These are phyloP conservation scores for Adiantum capillusveneris DNA, from an alignment of 75 land plant species.

Conservation along the genomic window DNA sequence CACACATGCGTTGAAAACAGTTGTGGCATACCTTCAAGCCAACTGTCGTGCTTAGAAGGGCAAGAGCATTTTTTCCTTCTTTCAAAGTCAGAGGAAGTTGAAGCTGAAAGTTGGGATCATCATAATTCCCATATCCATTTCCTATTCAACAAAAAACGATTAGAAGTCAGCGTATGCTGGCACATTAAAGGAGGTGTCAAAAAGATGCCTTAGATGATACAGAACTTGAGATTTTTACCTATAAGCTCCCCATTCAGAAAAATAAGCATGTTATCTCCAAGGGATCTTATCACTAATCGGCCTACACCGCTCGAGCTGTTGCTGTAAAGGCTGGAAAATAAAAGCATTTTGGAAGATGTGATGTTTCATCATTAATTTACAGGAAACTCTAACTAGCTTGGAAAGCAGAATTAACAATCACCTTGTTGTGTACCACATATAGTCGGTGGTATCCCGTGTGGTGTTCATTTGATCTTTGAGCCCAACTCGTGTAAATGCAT, in stretches of 20 bases:
- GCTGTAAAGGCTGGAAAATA: neutral
- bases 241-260: conserved; percentile 64
- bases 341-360: neutral
- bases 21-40: conserved; percentile 51
- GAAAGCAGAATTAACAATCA: too few species aligned
- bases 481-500: conserved; percentile 36
- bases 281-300: conserved; percentile 36
- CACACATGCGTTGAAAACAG: neutral
- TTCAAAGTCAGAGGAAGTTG: conserved; percentile 37
- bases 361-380: too few species aligned
- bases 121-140: conserved; percentile 52
- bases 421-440: conserved; percentile 82
- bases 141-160: conserved; percentile 16
- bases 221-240: conserved; percentile 27
- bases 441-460: conserved; percentile 76
- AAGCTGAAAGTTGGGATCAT: conserved; percentile 33
- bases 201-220: neutral
- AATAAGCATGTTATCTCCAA: conserved; percentile 74
- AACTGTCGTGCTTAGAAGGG: conserved; percentile 70
- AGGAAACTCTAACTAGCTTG: too few species aligned
- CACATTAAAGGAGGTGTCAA: neutral
- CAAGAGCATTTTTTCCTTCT: conserved; percentile 67
- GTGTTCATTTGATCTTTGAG: conserved; percentile 76
- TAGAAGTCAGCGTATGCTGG: too few species aligned
- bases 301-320: neutral